These are phyloP conservation scores for Didymella segeticola DNA, from an alignment of 2,329 filamentous ascomycete species.

Conservation along the genomic window DNA sequence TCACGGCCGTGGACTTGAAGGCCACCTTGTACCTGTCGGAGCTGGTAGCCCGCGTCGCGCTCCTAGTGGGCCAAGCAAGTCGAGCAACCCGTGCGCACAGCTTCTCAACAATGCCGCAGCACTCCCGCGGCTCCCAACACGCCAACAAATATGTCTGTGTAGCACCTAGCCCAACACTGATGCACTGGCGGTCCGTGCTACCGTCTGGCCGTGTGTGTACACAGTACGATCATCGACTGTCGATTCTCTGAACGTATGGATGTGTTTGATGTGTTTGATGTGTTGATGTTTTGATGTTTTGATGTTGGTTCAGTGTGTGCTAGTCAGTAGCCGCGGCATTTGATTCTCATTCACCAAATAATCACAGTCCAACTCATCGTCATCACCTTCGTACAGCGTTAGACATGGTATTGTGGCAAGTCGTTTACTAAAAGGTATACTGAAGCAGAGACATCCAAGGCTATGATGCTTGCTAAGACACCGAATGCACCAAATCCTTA, in stretches of 20 bases:
- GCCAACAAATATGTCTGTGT: neutral
- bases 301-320: too few relatives aligned
- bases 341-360: too few relatives aligned
- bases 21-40: neutral
- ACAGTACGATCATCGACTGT: neutral
- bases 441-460: constrained; percentile 36
- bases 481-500: constrained; percentile 35
- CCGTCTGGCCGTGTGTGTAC: too few relatives aligned
- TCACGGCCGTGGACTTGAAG: constrained; percentile 6
- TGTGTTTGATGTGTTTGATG: too few relatives aligned
- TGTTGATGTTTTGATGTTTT: too few relatives aligned
- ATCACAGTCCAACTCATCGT: neutral
- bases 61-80: neutral
- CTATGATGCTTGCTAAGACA: constrained; percentile 33
- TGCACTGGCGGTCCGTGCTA: neutral
- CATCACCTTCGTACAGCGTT: too few relatives aligned
- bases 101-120: constrained; percentile 5
- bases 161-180: constrained; percentile 2
- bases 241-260: too few relatives aligned
- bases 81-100: neutral
- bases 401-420: constrained; percentile 36
- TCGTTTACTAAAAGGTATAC: constrained; percentile 37
- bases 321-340: constrained; percentile 5
- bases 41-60: neutral
- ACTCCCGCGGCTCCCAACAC: constrained; percentile 6